Conservation (phyloP, 2,329 filamentous ascomycete species). For the Cladosporium velox region DNA sequence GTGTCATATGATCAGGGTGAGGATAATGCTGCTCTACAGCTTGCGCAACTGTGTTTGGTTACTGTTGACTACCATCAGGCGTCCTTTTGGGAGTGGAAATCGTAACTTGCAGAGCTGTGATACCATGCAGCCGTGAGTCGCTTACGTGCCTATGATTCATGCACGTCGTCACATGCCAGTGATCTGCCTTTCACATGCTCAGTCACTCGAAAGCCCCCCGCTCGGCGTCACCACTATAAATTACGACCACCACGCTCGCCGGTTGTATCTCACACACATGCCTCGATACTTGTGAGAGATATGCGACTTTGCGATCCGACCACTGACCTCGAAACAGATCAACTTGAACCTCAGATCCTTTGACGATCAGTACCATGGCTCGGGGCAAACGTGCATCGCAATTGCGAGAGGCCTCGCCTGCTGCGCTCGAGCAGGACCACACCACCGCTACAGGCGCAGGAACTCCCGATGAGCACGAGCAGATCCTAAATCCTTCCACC, state of each 20-base stretch:
- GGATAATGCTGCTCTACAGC: background rate
- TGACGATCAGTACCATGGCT: background rate
- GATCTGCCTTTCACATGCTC: background rate
- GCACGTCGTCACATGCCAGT: background rate
- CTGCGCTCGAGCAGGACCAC: background rate
- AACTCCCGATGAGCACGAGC: background rate
- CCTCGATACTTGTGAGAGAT: background rate
- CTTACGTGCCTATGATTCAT: background rate
- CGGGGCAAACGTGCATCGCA: no score
- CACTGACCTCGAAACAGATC: background rate
- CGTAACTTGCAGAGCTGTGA: background rate
- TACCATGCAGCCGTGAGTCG: background rate
- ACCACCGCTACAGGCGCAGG: background rate
- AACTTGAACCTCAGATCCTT: background rate
- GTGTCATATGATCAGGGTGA: background rate
- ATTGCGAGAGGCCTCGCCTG: background rate
- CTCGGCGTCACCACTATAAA: background rate
- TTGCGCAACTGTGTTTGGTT: background rate
- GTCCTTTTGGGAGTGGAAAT: background rate
- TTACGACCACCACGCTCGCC: background rate
- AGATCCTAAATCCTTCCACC: constrained; percentile 25
- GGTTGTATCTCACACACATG: background rate
- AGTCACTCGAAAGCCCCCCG: background rate
- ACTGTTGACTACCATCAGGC: background rate
- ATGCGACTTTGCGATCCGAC: background rate